Evolutionary conservation across 192 early-diverging fungal species (phyloP), one percentile per base, ranked within the genome.

Genomic region (Coemansia sp.): DNA sequence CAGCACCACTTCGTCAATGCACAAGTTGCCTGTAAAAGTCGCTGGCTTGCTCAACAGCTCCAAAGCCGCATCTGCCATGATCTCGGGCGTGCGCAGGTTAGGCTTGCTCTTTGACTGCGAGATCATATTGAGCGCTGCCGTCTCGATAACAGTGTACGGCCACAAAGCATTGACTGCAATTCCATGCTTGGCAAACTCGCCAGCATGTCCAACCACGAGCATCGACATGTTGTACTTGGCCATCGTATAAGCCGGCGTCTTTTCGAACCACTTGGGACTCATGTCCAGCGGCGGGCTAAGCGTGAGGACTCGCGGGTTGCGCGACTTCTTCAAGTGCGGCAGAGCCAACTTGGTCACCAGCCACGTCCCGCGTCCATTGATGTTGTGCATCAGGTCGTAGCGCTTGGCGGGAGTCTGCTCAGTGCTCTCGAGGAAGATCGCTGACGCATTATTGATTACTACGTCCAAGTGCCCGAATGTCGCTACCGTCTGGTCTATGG

Each of bases 321-420:
- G 75, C 44, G 90, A 87, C 55, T 87, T 85, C 58, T 85, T 87
- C 71, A 95, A 72, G 65, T 94, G 71, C n/a, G 88, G 87, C 23
- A 94, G 63, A 7, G 76, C 82, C 2, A 85, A 66, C 82, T 94
- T 91, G 23, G 92, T 85, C 31, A 90, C 88, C 64, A 95, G 72
- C 87, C 90, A 95, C 14, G 92, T 92, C 1, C 92, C 91, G 45
- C 92, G 86, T 2, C 90, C 89, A 65, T 94, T 93, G 82, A 94
- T 85, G 46, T 80, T 75, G 80, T 90, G 88, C 90, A 90, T 93
- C 72, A 93, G 68, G 67, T 91, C 89, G 67, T 90, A 90, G 69
- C 84, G 86, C 75, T 91, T 90, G 57, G 73, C 74, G 15, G 55
- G 55, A 2, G 11, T 74, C 62, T 2, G 88, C 68, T 85, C 82